These are phyloP conservation scores for Paxillus involutus DNA, from an alignment of 768 basidiomycete genomes.

Conservation along the genomic window DNA sequence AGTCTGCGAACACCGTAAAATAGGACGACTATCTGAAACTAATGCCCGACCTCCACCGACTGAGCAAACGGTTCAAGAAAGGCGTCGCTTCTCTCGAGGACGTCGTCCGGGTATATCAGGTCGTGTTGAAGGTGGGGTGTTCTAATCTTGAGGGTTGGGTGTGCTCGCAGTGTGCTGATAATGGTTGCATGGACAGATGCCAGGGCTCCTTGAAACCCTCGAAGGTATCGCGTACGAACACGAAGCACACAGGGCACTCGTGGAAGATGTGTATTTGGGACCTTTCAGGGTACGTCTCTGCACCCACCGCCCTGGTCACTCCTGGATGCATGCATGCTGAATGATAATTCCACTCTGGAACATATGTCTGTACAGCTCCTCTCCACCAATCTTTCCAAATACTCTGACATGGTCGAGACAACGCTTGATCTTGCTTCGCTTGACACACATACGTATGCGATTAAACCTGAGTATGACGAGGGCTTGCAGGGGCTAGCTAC, in stretches of 20 bases:
- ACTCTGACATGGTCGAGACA: conserved; percentile 92
- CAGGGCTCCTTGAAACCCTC: conserved; percentile 69
- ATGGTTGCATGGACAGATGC: conserved; percentile 48
- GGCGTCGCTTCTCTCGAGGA: conserved; percentile 85
- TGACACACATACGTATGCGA: conserved; percentile 83
- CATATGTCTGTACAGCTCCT: conserved; percentile 49
- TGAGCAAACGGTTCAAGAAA: conserved; percentile 90
- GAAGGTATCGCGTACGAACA: conserved; percentile 47
- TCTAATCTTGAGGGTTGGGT: neutral
- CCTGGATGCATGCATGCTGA: neutral
- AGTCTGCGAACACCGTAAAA: neutral
- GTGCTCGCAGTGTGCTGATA: neutral
- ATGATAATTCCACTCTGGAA: neutral
- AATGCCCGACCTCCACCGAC: conserved; percentile 92
- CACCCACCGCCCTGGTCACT: neutral
- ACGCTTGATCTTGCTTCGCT: conserved; percentile 91
- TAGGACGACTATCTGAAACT: conserved; percentile 85
- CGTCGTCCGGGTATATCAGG: conserved; percentile 94
- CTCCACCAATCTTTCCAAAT: conserved; percentile 64
- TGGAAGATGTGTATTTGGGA: conserved; percentile 67
- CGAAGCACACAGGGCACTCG: conserved; percentile 48
- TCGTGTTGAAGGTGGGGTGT: conserved; percentile 67
- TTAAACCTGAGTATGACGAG: conserved; percentile 89
- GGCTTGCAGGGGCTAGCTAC: conserved; percentile 66
- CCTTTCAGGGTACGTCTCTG: conserved; percentile 53